A percentile compares a stretch with the other conserved stretches of the same genome.
These are phyloP conservation scores for Lasiodiplodia citricola DNA, from an alignment of 2,329 filamentous ascomycete species.

Conservation along the genomic window DNA sequence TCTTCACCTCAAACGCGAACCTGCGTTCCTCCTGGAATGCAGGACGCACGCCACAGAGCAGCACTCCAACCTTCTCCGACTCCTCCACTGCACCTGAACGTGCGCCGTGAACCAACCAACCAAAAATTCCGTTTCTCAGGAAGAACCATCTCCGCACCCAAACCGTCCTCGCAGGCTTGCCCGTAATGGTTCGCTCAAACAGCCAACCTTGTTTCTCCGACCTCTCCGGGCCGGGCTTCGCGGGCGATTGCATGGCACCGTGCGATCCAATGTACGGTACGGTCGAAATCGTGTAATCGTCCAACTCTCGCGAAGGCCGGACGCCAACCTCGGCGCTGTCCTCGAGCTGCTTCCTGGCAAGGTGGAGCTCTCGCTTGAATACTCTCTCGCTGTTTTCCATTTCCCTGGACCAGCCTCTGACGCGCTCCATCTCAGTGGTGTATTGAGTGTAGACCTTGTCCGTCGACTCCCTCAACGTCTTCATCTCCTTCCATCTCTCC, in stretches of 20 bases:
- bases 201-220: slow-evolving; percentile 94
- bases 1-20: slow-evolving; percentile 99
- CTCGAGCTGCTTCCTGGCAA: slow-evolving; percentile 81
- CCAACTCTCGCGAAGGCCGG: slow-evolving; percentile 87
- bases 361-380: slow-evolving; percentile 81
- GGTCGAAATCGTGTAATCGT: slow-evolving; percentile 89
- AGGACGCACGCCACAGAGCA: slow-evolving; percentile 90
- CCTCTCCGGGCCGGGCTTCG: slow-evolving; percentile 59
- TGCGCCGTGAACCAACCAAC: slow-evolving; percentile 83
- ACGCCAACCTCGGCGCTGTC: slow-evolving; percentile 72
- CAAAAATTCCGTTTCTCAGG: slow-evolving; percentile 93
- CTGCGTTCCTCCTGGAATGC: slow-evolving; percentile 90
- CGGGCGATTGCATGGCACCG: slow-evolving; percentile 51
- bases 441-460: slow-evolving; percentile 67
- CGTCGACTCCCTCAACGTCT: slow-evolving; percentile 69
- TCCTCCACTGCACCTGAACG: slow-evolving; percentile 87
- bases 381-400: slow-evolving; percentile 88
- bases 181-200: slow-evolving; percentile 78
- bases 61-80: slow-evolving; percentile 92
- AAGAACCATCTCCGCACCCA: slow-evolving; percentile 97
- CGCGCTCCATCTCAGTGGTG: slow-evolving; percentile 83
- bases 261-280: slow-evolving; percentile 81
- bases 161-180: slow-evolving; percentile 85
- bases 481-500: slow-evolving; percentile 89
- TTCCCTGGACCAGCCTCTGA: slow-evolving; percentile 90